A percentile compares a stretch with the other conserved stretches of the same genome.
Evolutionary conservation across 2,329 filamentous ascomycete species (phyloP).

Genomic region (Bisporella sp.): DNA sequence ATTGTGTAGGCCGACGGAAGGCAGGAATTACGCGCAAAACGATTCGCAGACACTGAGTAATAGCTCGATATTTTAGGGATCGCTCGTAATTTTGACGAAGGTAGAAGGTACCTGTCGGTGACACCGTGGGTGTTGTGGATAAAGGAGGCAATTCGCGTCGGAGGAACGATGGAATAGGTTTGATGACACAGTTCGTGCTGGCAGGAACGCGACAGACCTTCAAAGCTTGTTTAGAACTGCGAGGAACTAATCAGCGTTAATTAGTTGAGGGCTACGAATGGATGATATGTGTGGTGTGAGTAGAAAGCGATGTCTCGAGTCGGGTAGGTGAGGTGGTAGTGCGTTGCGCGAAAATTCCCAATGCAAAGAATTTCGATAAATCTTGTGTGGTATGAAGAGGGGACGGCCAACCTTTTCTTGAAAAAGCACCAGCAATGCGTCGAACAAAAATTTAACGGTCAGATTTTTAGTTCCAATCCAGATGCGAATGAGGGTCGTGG

Average conservation of each 20-base stretch:
- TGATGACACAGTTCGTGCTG: slow-evolving; percentile 21
- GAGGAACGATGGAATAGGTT: slow-evolving; percentile 17
- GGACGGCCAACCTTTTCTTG: too few species aligned
- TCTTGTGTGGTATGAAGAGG: too few species aligned
- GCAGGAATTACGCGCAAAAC: too few species aligned
- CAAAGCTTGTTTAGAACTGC: slow-evolving; percentile 8
- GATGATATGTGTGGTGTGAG: slow-evolving; percentile 1
- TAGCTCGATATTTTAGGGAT: too few species aligned
- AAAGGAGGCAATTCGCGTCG: slow-evolving; percentile 15
- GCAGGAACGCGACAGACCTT: slow-evolving; percentile 13
- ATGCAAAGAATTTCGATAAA: background rate
- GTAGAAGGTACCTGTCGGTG: too few species aligned
- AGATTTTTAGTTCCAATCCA: too few species aligned
- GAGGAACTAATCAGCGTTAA: slow-evolving; percentile 1
- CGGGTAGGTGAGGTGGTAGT: background rate
- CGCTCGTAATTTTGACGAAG: too few species aligned
- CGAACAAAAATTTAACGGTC: too few species aligned
- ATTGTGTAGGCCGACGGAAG: too few species aligned
- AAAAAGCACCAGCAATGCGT: too few species aligned
- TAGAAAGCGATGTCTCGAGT: background rate
- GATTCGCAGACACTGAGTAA: too few species aligned
- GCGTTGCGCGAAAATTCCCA: background rate
- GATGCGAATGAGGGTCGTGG: too few species aligned
- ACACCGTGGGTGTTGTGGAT: slow-evolving; percentile 6
- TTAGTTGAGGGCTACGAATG: background rate